phyloP scores from a whole-genome alignment of 1,284 basidiomycete genomes.

The Trichosporon sp. region DNA sequence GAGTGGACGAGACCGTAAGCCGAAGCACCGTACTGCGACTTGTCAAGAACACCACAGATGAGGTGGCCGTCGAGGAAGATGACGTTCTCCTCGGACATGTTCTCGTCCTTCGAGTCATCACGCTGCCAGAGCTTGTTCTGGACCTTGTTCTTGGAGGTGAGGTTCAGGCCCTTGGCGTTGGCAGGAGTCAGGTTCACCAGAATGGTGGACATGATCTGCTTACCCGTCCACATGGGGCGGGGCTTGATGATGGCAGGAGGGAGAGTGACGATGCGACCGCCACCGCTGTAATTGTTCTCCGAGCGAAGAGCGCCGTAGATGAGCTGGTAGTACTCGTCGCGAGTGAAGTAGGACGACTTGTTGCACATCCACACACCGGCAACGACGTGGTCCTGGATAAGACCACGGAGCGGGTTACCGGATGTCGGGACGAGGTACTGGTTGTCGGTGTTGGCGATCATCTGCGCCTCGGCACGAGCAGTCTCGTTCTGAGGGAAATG shows the following conservation, averaged over 20 bases:
- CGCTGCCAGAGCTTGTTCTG: constrained; percentile 76
- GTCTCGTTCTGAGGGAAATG: constrained; percentile 90
- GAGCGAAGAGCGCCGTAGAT: constrained; percentile 93
- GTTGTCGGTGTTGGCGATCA: constrained; percentile 97
- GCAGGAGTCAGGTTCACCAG: constrained; percentile 87
- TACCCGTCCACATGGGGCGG: constrained; percentile 90
- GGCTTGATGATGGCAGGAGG: constrained; percentile 94
- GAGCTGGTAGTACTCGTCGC: constrained; percentile 95
- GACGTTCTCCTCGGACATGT: constrained; percentile 76
- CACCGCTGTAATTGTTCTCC: constrained; percentile 73
- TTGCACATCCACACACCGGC: constrained; percentile 99
- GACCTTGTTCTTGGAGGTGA: constrained; percentile 84
- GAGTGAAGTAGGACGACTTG: constrained; percentile 90
- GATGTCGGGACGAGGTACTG: constrained; percentile 99
- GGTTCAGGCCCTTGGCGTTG: constrained; percentile 79
- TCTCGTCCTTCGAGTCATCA: constrained; percentile 51
- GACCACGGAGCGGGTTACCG: constrained; percentile 92
- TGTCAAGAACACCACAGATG: constrained; percentile 90
- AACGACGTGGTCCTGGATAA: constrained; percentile 99
- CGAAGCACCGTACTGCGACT: constrained; percentile 94
- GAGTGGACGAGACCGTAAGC: constrained; percentile 97
- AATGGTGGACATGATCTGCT: constrained; percentile 94
- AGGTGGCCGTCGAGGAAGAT: constrained; percentile 92
- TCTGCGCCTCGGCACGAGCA: constrained; percentile 88
- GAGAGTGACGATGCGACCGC: constrained; percentile 74